phyloP scores from a whole-genome alignment of 768 basidiomycete genomes.

The Amanita pseudoporphyria region DNA sequence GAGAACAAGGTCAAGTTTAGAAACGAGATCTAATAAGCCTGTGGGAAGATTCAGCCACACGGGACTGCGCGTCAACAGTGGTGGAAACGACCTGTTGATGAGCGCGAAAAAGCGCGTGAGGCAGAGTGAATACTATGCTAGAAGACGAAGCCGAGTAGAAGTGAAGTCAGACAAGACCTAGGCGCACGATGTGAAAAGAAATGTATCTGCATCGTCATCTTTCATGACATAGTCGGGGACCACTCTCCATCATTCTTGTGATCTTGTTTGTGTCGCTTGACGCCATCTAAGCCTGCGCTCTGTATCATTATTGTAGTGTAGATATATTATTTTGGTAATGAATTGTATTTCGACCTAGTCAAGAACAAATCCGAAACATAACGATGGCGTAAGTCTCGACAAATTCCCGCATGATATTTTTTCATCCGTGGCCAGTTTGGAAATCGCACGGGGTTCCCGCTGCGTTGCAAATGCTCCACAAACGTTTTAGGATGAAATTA shows the following conservation, averaged over 20 bases:
- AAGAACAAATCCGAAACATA: slow-evolving; percentile 18
- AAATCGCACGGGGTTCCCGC: slow-evolving; percentile 72
- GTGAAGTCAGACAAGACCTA: not conserved
- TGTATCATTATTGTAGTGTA: slow-evolving; percentile 5
- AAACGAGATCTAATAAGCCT: slow-evolving; percentile 30
- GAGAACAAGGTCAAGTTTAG: slow-evolving; percentile 43
- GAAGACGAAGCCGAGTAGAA: slow-evolving; percentile 38
- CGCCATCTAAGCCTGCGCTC: not conserved
- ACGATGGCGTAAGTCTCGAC: slow-evolving; percentile 33
- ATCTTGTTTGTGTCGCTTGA: slow-evolving; percentile 2
- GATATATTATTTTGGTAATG: slow-evolving; percentile 2
- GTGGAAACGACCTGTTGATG: slow-evolving; percentile 32
- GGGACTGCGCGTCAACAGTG: slow-evolving; percentile 21
- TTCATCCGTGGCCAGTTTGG: slow-evolving; percentile 65
- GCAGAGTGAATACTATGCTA: slow-evolving; percentile 60
- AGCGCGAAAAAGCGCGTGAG: slow-evolving; percentile 66
- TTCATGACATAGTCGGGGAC: not conserved
- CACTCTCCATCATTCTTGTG: not conserved
- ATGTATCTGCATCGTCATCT: not conserved
- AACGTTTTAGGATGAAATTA: not conserved
- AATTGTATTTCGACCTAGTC: not conserved
- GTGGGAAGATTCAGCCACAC: slow-evolving; percentile 19
- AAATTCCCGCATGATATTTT: slow-evolving; percentile 48
- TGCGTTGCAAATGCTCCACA: slow-evolving; percentile 69
- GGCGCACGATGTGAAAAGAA: not conserved